Percentiles rank a stretch among this genome's conserved stretches.
phyloP scores from a whole-genome alignment of 2,329 filamentous ascomycete genomes.

The Trichophyton schoenleinii region DNA sequence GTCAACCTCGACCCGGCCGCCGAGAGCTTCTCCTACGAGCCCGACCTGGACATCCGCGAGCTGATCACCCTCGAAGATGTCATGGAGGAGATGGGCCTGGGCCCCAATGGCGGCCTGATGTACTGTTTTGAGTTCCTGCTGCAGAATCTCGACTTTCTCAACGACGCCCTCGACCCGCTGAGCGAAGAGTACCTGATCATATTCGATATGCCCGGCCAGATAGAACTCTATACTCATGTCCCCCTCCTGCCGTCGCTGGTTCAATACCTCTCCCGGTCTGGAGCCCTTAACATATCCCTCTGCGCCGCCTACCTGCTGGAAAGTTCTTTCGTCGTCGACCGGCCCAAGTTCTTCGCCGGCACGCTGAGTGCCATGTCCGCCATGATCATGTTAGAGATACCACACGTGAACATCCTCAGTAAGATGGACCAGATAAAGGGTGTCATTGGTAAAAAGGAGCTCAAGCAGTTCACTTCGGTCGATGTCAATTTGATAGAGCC shows the following conservation, averaged over 20 bases:
- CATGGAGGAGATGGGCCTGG: slow-evolving; percentile 86
- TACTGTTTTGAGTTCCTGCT: slow-evolving; percentile 96
- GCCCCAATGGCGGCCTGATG: slow-evolving; percentile 83
- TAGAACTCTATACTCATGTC: slow-evolving; percentile 95
- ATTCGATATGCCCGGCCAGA: slow-evolving; percentile 97
- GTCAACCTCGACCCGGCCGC: slow-evolving; percentile 96
- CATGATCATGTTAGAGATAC: slow-evolving; percentile 97
- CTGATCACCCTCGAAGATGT: slow-evolving; percentile 88
- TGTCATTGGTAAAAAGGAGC: slow-evolving; percentile 70
- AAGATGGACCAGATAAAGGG: slow-evolving; percentile 97
- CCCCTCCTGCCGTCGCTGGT: slow-evolving; percentile 79
- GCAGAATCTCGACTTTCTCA: slow-evolving; percentile 86
- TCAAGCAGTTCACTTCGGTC: slow-evolving; percentile 82
- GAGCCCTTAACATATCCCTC: slow-evolving; percentile 75
- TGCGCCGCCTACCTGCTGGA: slow-evolving; percentile 92
- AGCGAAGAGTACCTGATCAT: slow-evolving; percentile 95
- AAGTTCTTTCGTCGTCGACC: slow-evolving; percentile 87
- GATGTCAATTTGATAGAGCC: slow-evolving; percentile 67
- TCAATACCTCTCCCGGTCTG: slow-evolving; percentile 64
- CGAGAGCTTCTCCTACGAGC: slow-evolving; percentile 79
- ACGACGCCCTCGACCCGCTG: slow-evolving; percentile 67
- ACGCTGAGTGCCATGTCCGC: slow-evolving; percentile 95
- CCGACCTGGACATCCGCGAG: slow-evolving; percentile 90
- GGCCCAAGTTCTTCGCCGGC: slow-evolving; percentile 93
- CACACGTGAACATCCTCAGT: slow-evolving; percentile 88